Percentiles rank a stretch among this genome's conserved stretches.
phyloP scores from a whole-genome alignment of 2,329 filamentous ascomycete species.

The Whalleya microplaca region DNA sequence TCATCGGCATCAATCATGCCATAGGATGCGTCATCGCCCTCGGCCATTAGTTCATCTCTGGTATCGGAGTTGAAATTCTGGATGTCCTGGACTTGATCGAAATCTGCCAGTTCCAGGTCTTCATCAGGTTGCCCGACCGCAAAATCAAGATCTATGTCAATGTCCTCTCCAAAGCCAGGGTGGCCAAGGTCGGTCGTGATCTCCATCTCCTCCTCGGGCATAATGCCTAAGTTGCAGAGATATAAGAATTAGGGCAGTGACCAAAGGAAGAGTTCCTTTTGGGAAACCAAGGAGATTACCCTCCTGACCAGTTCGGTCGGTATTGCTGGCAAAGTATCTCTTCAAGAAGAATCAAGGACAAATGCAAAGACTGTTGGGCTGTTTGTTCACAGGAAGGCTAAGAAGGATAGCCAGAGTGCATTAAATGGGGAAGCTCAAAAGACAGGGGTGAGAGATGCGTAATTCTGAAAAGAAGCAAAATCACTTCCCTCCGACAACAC shows the following conservation, averaged over 20 bases:
- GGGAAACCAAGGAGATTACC: background rate
- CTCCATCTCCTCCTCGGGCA: conserved; percentile 41
- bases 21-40: conserved; percentile 38
- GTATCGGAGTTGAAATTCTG: conserved; percentile 38
- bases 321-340: background rate
- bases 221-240: conserved; percentile 15
- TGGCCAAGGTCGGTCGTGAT: conserved; percentile 38
- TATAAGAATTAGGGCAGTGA: background rate
- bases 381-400: background rate
- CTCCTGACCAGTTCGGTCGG: background rate
- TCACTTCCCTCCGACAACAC: background rate
- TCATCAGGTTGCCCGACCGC: conserved; percentile 36
- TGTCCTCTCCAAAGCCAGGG: conserved; percentile 35
- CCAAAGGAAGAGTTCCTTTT: background rate
- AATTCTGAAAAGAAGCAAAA: background rate
- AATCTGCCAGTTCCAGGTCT: conserved; percentile 39
- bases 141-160: conserved; percentile 41
- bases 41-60: conserved; percentile 40
- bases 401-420: background rate
- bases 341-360: background rate
- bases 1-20: conserved; percentile 40
- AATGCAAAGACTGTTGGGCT: background rate
- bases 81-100: conserved; percentile 33
- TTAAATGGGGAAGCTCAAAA: background rate
- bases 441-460: background rate